Evolutionary conservation across 2,329 filamentous ascomycete genomes (phyloP), one percentile per base, ranked within the genome.

Genomic region (Diplodia corticola): DNA sequence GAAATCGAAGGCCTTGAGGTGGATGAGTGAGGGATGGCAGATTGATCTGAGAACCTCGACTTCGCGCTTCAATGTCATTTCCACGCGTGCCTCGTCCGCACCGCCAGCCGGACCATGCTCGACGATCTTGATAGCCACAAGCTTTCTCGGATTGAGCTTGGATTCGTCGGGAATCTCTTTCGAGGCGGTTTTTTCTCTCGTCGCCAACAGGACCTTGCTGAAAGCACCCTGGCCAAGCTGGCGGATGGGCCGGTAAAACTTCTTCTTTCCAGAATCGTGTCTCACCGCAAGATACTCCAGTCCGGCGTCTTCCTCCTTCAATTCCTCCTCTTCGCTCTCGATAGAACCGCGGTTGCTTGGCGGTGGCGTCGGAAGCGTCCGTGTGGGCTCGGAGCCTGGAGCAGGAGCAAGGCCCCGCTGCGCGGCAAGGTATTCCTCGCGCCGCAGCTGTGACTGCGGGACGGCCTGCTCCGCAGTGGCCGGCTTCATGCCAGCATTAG

Each of bases 51-150:
- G 89, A 70, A 99, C 96, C 73, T 98, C 94, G 48, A 99, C 86
- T 81, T 99, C 95, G 68, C 95, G 88, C 80, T 97, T 96, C 69
- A 99, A 81, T 66, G 93, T 96, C 79, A 95, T 92, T 78, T 97
- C 94, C 68, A 98, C 89, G 46, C 95, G 88, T 72, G 97, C 91
- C 76, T 97, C 93, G 57, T 95, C 95, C 4, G 93, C 94, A 53
- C 94, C 94, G 63, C 95, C 95, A 26, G 92, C 92, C 1, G 95
- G 94, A 3, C 94, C 95, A 78, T 97, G 93, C 77, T 97, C 92
- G 75, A 96, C 94, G 51, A 99, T 88, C 78, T 99, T 99, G 74
- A 99, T 88, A 1, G 95, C 95, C 3, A 98, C 95, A 15, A 99
- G 82, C 63, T 91, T 91, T 73, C 89, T 91, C n/a, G 89, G 88